Evolutionary conservation across 768 basidiomycete species (phyloP).

Genomic region (Collybia sordida): DNA sequence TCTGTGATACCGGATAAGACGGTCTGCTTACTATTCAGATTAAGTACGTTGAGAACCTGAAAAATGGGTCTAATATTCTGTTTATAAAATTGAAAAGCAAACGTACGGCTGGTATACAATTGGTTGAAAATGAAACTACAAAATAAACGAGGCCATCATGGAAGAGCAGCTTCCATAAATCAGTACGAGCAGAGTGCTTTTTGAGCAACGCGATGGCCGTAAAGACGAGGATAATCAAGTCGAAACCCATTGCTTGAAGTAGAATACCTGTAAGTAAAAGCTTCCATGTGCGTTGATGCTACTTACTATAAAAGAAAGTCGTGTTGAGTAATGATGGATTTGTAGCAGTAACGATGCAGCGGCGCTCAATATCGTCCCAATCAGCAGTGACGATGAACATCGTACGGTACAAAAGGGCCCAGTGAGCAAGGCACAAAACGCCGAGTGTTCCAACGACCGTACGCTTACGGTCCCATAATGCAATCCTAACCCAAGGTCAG

Average conservation of each 20-base stretch:
- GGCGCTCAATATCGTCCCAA: constrained; percentile 39
- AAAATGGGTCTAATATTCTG: not conserved
- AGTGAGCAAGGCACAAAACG: constrained; percentile 59
- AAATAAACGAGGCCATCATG: constrained; percentile 75
- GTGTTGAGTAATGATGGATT: constrained; percentile 58
- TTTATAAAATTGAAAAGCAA: constrained; percentile 1
- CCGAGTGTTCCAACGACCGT: constrained; percentile 51
- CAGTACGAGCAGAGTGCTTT: constrained; percentile 52
- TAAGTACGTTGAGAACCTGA: constrained; percentile 56
- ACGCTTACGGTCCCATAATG: constrained; percentile 65
- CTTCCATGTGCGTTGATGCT: not conserved
- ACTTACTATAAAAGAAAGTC: constrained; percentile 71
- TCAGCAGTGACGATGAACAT: constrained; percentile 65
- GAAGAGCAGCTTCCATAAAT: constrained; percentile 70
- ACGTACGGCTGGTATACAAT: constrained; percentile 66
- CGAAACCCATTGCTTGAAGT: constrained; percentile 63
- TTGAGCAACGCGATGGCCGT: constrained; percentile 53
- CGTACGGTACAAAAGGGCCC: constrained; percentile 65
- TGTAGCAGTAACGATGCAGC: constrained; percentile 53
- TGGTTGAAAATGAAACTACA: constrained; percentile 61
- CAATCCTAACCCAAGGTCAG: constrained; percentile 42
- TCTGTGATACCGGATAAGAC: not conserved
- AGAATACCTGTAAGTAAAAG: not conserved
- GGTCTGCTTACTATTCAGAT: constrained; percentile 53
- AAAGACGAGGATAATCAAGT: constrained; percentile 57